Base-by-base conservation (phyloP, 805 yeast species). In the Ogataea populi-albae region DNA sequence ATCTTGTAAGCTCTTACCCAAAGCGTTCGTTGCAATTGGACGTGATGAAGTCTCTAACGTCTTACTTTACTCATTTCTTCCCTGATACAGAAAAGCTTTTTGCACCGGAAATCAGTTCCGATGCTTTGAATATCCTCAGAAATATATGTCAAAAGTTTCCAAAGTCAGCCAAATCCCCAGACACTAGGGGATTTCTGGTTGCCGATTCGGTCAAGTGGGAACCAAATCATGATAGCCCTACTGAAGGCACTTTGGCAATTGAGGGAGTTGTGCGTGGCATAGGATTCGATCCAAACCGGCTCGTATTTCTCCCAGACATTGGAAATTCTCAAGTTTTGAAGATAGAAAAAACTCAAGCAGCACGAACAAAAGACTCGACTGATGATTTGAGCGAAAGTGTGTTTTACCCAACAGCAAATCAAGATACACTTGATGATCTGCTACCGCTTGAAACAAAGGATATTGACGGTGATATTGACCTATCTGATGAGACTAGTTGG, bases 181-280 rank as follows among this genome's bases (percentile, higher is more conserved):
- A 91, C 50, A 64, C 79, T n/a, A 71, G 98, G 55, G 91, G 96
- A 6, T 93, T 88, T 64, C 35, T 93, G 35, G 71, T 93, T 7
- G 89, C 94, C 2, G 94, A 88, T 47, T 53, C 61, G 4, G 68
- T 84, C 1, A 47, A 57, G 16, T 74, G 74, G 68, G 57, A 64
- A 12, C 51, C 61, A 4, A 38, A 46, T 8, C 46, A 37, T 24
- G 51, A 46, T 37, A 46, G 50, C 27, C 52, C 65, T 19, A 26
- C 38, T 14, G 62, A 61, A 20, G 69, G 70, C 3, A 44, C 54
- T 5, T 55, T 88, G 24, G 74, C 75, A 5, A 73, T 93, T 5
- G 82, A 80, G 55, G 99, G 98, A 32, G 73, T 78, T 4, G 87
- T 86, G 4, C 75, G 99, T 58, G 98, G 98, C 37, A 63, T 71